These are phyloP conservation scores for Penicillium sp. DNA, from an alignment of 2,329 filamentous ascomycete genomes.

Conservation along the genomic window DNA sequence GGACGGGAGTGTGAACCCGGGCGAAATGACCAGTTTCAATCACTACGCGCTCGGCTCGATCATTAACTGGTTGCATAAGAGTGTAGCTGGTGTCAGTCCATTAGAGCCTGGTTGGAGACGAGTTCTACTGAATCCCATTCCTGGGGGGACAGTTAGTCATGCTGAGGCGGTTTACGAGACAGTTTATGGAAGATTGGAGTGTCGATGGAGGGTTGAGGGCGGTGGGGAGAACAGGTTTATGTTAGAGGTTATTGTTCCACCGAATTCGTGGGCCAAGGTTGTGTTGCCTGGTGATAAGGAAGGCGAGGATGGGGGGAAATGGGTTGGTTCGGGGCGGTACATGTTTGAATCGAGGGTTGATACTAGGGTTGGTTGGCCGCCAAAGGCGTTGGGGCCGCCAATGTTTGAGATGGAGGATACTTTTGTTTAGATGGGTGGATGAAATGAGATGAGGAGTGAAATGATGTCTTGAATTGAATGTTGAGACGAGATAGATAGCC, in stretches of 20 bases:
- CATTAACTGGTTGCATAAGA: constrained; percentile 43
- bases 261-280: constrained; percentile 26
- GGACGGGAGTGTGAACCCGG: constrained; percentile 44
- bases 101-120: constrained; percentile 39
- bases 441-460: background rate
- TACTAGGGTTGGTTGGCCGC: constrained; percentile 25
- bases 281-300: constrained; percentile 21
- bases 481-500: too few relatives aligned
- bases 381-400: constrained; percentile 22
- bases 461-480: background rate
- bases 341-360: constrained; percentile 18
- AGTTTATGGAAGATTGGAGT: constrained; percentile 36
- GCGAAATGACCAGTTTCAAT: constrained; percentile 51
- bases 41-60: constrained; percentile 46
- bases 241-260: constrained; percentile 26
- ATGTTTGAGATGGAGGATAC: constrained; percentile 17
- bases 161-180: constrained; percentile 37
- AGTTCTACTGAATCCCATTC: constrained; percentile 35
- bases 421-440: constrained; percentile 7
- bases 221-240: constrained; percentile 12
- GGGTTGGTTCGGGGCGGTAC: constrained; percentile 25
- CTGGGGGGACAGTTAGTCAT: constrained; percentile 36
- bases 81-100: constrained; percentile 30
- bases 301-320: background rate
- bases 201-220: constrained; percentile 22